These are phyloP conservation scores for Mycena vitilis DNA, from an alignment of 768 basidiomycete species.

Conservation along the genomic window DNA sequence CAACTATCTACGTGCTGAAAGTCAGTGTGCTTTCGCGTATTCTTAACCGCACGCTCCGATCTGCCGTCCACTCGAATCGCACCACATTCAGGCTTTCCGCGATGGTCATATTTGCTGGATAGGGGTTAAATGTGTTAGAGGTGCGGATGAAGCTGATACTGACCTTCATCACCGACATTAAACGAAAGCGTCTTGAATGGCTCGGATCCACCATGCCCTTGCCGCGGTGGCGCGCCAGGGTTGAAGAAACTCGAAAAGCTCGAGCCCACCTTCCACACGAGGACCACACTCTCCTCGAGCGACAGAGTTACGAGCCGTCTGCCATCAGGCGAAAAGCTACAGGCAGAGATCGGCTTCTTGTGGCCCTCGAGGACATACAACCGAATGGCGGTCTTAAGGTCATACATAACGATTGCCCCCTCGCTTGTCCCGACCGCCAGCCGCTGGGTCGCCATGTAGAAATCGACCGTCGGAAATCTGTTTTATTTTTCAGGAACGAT, in stretches of 20 bases:
- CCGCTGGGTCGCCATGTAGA: constrained; percentile 87
- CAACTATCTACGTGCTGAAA: constrained; percentile 82
- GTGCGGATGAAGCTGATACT: constrained; percentile 37
- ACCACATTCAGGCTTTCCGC: constrained; percentile 79
- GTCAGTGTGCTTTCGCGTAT: constrained; percentile 87
- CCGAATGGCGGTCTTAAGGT: constrained; percentile 94
- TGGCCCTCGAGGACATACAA: constrained; percentile 96
- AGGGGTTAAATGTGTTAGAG: neutral
- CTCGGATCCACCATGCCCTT: constrained; percentile 83
- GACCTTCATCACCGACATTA: constrained; percentile 87
- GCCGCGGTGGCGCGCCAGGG: constrained; percentile 90
- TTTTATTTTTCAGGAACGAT: neutral
- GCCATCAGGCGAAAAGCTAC: constrained; percentile 95
- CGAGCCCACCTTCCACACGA: constrained; percentile 96
- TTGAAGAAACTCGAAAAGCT: constrained; percentile 92
- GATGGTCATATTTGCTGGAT: constrained; percentile 51
- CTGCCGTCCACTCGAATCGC: constrained; percentile 85
- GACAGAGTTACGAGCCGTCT: constrained; percentile 88
- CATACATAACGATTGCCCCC: constrained; percentile 95
- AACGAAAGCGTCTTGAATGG: constrained; percentile 92
- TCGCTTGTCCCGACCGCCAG: constrained; percentile 95
- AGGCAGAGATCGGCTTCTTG: constrained; percentile 81
- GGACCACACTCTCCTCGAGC: constrained; percentile 83
- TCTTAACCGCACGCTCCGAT: constrained; percentile 84
- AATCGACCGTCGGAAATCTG: constrained; percentile 95